A percentile compares a stretch with the other conserved stretches of the same genome.
phyloP scores from a whole-genome alignment of 441 rosid genomes.

The Macaranga tanarius region DNA sequence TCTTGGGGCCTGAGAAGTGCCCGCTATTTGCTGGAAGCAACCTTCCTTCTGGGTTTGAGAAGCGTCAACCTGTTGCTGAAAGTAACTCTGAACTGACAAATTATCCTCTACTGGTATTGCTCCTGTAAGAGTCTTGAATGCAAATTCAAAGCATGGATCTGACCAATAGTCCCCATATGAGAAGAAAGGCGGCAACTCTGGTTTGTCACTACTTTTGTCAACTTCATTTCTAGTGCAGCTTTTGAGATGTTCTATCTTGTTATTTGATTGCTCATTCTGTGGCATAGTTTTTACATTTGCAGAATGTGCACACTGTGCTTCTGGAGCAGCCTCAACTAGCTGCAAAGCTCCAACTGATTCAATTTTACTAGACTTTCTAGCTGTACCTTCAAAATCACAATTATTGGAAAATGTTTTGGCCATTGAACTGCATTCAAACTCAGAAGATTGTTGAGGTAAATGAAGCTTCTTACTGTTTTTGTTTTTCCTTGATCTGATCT shows the following conservation, averaged over 20 bases:
- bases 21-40: constrained; percentile 37
- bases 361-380: not conserved
- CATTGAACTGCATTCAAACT: not conserved
- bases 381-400: not conserved
- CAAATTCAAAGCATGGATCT: constrained; percentile 44
- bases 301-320: constrained; percentile 6
- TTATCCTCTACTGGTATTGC: constrained; percentile 35
- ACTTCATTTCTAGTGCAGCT: constrained; percentile 9
- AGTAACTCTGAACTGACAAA: constrained; percentile 40
- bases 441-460: constrained; percentile 10
- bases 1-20: constrained; percentile 12
- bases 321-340: constrained; percentile 18
- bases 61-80: constrained; percentile 37
- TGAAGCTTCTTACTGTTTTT: constrained; percentile 4
- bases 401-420: not conserved
- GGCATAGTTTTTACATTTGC: constrained; percentile 7
- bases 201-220: constrained; percentile 23
- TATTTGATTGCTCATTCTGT: constrained; percentile 19
- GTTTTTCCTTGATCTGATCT: not conserved
- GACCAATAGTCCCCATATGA: constrained; percentile 41
- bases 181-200: constrained; percentile 22
- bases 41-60: constrained; percentile 23
- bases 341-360: constrained; percentile 18
- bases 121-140: constrained; percentile 54
- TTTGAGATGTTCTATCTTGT: constrained; percentile 18